Base-by-base conservation (phyloP, 2,329 filamentous ascomycete genomes). In the Colletotrichum karsti region DNA sequence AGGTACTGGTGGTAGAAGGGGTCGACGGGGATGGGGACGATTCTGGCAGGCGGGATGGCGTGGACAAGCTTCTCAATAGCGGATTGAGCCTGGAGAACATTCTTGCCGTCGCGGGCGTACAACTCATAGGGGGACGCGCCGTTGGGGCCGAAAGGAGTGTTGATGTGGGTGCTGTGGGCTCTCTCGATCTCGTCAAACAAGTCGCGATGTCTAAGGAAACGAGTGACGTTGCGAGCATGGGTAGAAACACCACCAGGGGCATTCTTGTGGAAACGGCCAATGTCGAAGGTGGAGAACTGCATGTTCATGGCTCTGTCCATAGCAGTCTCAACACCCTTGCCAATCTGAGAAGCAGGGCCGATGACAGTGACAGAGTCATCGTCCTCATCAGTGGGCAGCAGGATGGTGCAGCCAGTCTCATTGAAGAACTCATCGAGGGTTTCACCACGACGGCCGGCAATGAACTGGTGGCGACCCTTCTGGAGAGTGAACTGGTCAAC, bases 401-500 rank as follows among this genome's bases (percentile, higher is more conserved):
- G 88, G 67, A 98, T 91, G 46, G 92, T 89, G 80, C 96, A 99
- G 70, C 95, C 95, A 65, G 96, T 98, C 75, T 97, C 90, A 50
- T 91, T 87, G 71, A 98, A 90, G 84, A 99, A 98, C 50, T 97
- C 90, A 65, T 98, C 90, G 35, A 93, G 85, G 18, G 93, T 90
- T 69, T 93, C 88, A 69, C 93, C 94, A 69, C 91, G 88, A 69
- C 95, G 91, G 57, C 95, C 95, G 70, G 97, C 91, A 76, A 99
- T 96, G 84, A 98, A 98, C 78, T 97, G 95, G 78, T 98, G 96
- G 57, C 94, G 91, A 54, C 93, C 94, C 70, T 92, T 91, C 78
- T 95, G 92, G 73, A 98, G 93, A 6, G 92, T 88, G 44, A 94
- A 84, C 78, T 97, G 91, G 73, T 96, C 90, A 54, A 96, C 84